Base-by-base conservation (phyloP, 2,329 filamentous ascomycete genomes). In the Fusarium goolgardi region DNA sequence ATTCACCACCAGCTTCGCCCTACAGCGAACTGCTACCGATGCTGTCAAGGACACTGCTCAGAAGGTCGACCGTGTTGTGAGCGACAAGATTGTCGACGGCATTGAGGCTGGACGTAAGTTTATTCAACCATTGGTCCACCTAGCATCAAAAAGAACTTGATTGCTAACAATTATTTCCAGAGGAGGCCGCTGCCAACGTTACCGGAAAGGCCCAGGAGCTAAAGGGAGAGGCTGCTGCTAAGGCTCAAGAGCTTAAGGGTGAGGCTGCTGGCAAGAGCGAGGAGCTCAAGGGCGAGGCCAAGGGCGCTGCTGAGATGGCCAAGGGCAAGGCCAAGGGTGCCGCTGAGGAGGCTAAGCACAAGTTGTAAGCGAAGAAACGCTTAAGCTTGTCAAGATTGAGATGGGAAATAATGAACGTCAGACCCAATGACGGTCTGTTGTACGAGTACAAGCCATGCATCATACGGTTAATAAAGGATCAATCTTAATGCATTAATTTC, bases 11-110 rank as follows among this genome's bases (percentile, higher is more conserved):
- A 81, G 79, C 51, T 65, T 81, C 12, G 75, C 76, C 3, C 69
- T 77, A 11, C 80, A 80, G 46, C 88, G 87, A 79, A 79, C 81
- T 12, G 79, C 83, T 4, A 79, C 84, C 52, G 85, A 89, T 58
- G 70, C 81, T 0, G 84, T 85, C 71, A 90, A 89, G 78, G 87
- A 90, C 64, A 82, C 83, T 5, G 77, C 86, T 59, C 88, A 90
- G 78, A 79, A 78, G 8, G 86, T 89, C 8, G 86, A 90, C 78
- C 82, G 86, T 31, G 82, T 80, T 50, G 86, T 90, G 41, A 84
- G 85, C 61, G 84, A 88, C 75, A 89, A 88, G 75, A 74, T 90
- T 20, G 85, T 89, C 29, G 85, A 87, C 39, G 87, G 86, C 18
- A 88, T 91, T 74, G 82, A 90, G 69, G 79, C 81, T 46, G 84